A percentile compares a stretch with the other conserved stretches of the same genome.
Evolutionary conservation across 148 eudicot species (phyloP).

Genomic region (Amaranthus palmeri): DNA sequence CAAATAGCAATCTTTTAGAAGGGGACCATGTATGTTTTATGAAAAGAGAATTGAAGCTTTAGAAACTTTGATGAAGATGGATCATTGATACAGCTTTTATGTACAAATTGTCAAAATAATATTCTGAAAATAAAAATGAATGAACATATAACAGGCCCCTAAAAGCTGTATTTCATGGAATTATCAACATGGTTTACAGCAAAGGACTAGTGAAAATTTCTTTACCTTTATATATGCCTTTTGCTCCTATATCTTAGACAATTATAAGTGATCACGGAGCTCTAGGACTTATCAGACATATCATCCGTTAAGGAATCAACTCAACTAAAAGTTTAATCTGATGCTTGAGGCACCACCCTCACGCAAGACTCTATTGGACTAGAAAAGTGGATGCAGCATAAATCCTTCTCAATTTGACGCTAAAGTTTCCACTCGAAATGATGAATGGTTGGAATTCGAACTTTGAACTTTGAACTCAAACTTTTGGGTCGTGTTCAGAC

Average conservation of each 20-base stretch:
- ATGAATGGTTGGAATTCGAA: no score
- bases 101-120: conserved; percentile 16
- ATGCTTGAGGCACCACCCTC: neutral
- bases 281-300: no score
- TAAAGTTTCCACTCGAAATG: no score
- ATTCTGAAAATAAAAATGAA: conserved; percentile 15
- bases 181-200: conserved; percentile 6
- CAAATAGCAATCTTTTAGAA: conserved; percentile 20
- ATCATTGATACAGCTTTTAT: conserved; percentile 6
- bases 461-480: no score
- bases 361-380: neutral
- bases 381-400: neutral
- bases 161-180: conserved; percentile 15
- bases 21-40: conserved; percentile 9
- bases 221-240: conserved; percentile 12
- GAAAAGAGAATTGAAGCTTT: neutral
- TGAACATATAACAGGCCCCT: conserved; percentile 11
- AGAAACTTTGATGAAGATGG: conserved; percentile 1
- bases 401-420: no score
- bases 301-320: no score
- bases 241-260: neutral
- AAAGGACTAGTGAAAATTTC: conserved; percentile 3
- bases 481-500: no score
- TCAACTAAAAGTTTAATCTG: no score
- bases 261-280: no score